Evolutionary conservation across 2,329 filamentous ascomycete genomes (phyloP).

Genomic region (Apiospora malaysiana): DNA sequence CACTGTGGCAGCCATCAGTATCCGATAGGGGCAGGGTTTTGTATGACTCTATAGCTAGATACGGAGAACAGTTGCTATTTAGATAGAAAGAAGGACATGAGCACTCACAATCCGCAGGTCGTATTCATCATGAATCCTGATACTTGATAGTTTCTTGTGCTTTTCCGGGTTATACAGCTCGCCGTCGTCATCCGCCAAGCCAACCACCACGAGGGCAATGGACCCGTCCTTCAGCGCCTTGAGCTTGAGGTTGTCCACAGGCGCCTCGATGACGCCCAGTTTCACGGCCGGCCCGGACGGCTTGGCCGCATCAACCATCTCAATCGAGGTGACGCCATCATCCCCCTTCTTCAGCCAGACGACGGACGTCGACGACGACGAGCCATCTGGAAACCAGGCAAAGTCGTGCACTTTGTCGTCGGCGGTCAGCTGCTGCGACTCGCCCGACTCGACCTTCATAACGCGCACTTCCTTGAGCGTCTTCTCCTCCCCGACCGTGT

Average conservation of each 20-base stretch:
- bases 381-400: conserved; percentile 43
- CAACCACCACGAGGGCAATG: conserved; percentile 44
- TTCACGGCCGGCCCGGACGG: conserved; percentile 32
- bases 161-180: conserved; percentile 41
- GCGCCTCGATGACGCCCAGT: conserved; percentile 40
- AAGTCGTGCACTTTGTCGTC: conserved; percentile 40
- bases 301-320: conserved; percentile 35
- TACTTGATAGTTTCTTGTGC: conserved; percentile 35
- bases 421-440: conserved; percentile 34
- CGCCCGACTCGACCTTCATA: conserved; percentile 40
- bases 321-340: conserved; percentile 40
- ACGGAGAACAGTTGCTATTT: not conserved
- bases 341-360: conserved; percentile 40
- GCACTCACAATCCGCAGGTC: conserved; percentile 41
- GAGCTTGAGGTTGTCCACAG: conserved; percentile 42
- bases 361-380: conserved; percentile 32
- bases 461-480: conserved; percentile 41
- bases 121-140: conserved; percentile 42
- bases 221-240: conserved; percentile 41
- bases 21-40: not conserved
- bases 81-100: not conserved
- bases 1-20: conserved; percentile 33
- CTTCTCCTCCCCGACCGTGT: conserved; percentile 39
- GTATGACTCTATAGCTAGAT: not conserved
- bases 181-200: conserved; percentile 39